These are phyloP conservation scores for Cryphonectria nitschkei DNA, from an alignment of 2,329 filamentous ascomycete genomes.

Conservation along the genomic window DNA sequence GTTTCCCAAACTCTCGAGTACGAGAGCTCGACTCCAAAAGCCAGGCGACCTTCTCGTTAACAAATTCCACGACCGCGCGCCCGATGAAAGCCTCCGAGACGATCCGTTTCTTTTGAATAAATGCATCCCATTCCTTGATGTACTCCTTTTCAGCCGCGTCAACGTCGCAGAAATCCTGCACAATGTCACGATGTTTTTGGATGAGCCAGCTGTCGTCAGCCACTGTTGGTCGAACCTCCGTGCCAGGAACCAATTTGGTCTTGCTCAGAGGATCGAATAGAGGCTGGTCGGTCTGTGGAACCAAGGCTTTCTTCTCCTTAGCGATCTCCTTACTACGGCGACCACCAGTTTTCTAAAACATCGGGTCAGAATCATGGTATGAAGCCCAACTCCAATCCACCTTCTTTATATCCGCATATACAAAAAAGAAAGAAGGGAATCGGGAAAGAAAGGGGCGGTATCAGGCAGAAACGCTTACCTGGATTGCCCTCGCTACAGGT, in stretches of 20 bases:
- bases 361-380: not conserved
- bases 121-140: conserved; percentile 61
- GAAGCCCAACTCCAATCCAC: no score
- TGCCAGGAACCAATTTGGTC: conserved; percentile 52
- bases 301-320: conserved; percentile 42
- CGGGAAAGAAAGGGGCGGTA: no score
- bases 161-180: conserved; percentile 61
- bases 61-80: conserved; percentile 55
- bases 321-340: conserved; percentile 13
- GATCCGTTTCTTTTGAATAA: conserved; percentile 54
- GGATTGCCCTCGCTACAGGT: conserved; percentile 6
- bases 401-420: no score
- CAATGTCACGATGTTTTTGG: conserved; percentile 61
- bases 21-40: conserved; percentile 52
- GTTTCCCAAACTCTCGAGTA: conserved; percentile 59
- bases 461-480: conserved; percentile 13
- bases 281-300: conserved; percentile 55
- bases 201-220: conserved; percentile 59
- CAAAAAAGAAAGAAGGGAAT: no score
- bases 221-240: conserved; percentile 47
- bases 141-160: conserved; percentile 59
- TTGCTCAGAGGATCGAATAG: conserved; percentile 64
- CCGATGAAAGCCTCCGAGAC: conserved; percentile 57
- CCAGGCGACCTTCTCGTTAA: conserved; percentile 55
- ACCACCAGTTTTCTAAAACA: conserved; percentile 18